Evolutionary conservation across 2,329 filamentous ascomycete species (phyloP), one percentile per base, ranked within the genome.

Genomic region (Boeremia exigua): DNA sequence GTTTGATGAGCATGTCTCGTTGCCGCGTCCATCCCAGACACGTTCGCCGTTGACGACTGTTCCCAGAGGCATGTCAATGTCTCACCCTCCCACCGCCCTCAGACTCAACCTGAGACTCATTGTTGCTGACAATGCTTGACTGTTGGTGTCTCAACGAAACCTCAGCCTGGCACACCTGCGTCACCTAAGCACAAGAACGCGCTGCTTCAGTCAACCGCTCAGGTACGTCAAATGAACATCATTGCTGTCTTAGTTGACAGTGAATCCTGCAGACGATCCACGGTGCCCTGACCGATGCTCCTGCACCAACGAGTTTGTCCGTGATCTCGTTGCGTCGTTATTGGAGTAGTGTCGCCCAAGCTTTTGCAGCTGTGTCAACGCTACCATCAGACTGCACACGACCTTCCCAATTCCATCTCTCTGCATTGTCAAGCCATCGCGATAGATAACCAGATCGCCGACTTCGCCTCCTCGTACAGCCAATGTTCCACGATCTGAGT

Each of bases 281-380:
- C 60, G 47, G 19, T 63, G 58, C 27, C 44, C 33, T 14, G 58
- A 47, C 15, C 39, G 28, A 14, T 51, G 45, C 25, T 56, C 59
- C 40, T 61, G 56, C 9, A 49, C 54, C 42, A 60, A 25, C n/a
- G 58, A 66, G 7, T 37, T 48, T 14, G 49, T 52, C 33, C 63
- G 48, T 15, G 48, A 44, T 17, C 48, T 51, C 27, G 45, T 36
- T 25, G 45, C 43, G 27, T 51, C 47, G 32, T 51, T 33, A 39
- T 69, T 70, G n/a, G 49, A 56, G 17, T 67, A 65, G 27, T 66
- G 58, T 28, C 59, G 57, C 25, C 65, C 71, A 62, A 73, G 72
- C 56, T 62, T 69, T 46, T 67, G 68, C 44, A 69, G 62, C 37
- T 72, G 66, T 10, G 54, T 58, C 14, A 73, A 27, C 4, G 62